Evolutionary conservation across 345 rosid genomes (phyloP), one percentile per base, ranked within the genome.

Genomic region (Erodium maritimum): DNA sequence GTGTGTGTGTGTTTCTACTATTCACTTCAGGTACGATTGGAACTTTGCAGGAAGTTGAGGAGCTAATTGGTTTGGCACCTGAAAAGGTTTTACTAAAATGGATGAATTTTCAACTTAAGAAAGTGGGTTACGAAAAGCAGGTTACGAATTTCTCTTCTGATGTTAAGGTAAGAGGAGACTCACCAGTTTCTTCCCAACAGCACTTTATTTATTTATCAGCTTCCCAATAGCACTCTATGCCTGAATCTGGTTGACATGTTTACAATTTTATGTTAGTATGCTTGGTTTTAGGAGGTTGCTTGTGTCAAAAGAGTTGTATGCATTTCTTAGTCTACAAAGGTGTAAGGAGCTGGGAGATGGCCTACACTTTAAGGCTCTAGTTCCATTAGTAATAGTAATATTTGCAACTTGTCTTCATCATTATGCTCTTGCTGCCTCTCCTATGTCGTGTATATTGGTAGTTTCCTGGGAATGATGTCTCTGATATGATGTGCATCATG

Each of bases 81-180:
- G 99, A 89, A 76, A 93, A 93, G 74, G 91, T 93, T 69, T 56
- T 93, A 58, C 81, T 93, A 34, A 90, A 93, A 75, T 93, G 99
- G 97, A 93, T 93, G 99, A 93, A 93, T 72, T 85, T 83, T 62
- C 99, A 93, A 73, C 70, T 93, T 65, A 90, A 93, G 80, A 93
- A 93, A 77, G 88, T 80, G 69, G 97, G 97, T 54, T 93, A 93
- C 23, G 71, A 64, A 20, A 93, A 93, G 76, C 79, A 82, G 69
- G 97, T 89, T 65, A 89, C 97, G 16, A 93, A 93, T 73, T 93
- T 93, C 71, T 87, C 99, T 33, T 73, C 96, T 45, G 99, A 93
- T 78, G 73, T 93, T 63, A 93, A 93, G 99, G 99, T 89, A 69
- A 76, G 66, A 24, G 19, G 18, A 50, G 23, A 50, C 45, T 60